Evolutionary conservation across 306 rosid genomes (phyloP), one percentile per base, ranked within the genome.

Genomic region (Lathyrus aphaca): DNA sequence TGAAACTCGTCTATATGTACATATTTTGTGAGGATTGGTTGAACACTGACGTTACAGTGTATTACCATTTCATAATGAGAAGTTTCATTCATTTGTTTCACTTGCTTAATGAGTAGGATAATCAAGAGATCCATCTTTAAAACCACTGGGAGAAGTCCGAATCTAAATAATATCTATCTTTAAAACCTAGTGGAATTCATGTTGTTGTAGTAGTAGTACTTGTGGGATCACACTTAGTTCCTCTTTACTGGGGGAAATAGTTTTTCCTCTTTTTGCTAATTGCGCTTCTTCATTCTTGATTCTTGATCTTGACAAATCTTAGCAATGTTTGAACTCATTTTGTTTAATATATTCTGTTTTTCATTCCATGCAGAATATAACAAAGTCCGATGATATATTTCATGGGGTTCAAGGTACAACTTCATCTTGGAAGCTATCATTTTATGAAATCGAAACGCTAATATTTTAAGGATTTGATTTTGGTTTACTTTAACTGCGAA

Each of bases 321-420:
- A 23, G 44, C 11, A 14, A 12, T 12, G 5, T 75, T 37, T 48
- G n/a, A 40, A 15, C 69, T 19, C 25, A 17, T 29, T 61, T 43
- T 57, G 58, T 59, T 58, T 66, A 70, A 17, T 30, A 10, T 44
- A 12, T 54, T 56, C 13, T 32, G 21, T 32, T 62, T 77, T 59
- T 29, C n/a, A 56, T 55, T 67, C 6, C 32, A 19, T 80, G 88
- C 91, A 92, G 98, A 64, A 80, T 64, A 14, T 62, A 66, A 49
- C 50, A 40, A 69, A 77, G 76, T 56, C 76, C 56, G 83, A 72
- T 70, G 83, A 74, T 62, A 21, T 49, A 38, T 73, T 59, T 51
- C 77, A 77, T 50, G 75, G 74, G 54, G 60, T 49, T 68, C 84
- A 85, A 82, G 93, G 96, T 89, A 79, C 64, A 74, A 14, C 38